phyloP scores from a whole-genome alignment of 164 flowering plant genomes.

The Taxillus chinensis region DNA sequence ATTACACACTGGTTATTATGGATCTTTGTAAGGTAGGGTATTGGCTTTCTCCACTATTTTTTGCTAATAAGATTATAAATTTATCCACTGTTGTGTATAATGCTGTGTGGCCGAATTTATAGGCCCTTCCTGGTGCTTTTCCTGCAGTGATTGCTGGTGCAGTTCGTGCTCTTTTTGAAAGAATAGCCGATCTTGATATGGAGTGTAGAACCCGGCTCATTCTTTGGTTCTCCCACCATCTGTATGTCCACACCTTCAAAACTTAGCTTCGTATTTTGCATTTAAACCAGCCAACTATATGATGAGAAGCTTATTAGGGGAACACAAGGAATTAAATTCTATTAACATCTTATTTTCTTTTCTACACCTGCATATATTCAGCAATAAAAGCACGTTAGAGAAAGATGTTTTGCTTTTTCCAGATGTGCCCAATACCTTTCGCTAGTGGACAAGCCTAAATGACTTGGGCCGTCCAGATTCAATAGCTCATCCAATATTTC shows the following conservation, averaged over 20 bases:
- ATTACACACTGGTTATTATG: constrained; percentile 89
- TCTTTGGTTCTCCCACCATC: constrained; percentile 97
- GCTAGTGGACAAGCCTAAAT: too few species aligned
- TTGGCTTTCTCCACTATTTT: background rate
- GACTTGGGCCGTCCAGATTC: too few species aligned
- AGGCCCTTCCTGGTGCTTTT: constrained; percentile 99
- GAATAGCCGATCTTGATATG: constrained; percentile 86
- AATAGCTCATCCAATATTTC: too few species aligned
- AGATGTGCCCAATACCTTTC: too few species aligned
- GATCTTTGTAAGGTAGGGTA: constrained; percentile 92
- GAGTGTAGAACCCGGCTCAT: constrained; percentile 91
- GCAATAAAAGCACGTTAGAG: too few species aligned
- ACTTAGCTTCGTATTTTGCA: background rate
- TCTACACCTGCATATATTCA: too few species aligned
- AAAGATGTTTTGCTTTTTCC: too few species aligned
- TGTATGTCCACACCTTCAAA: constrained; percentile 43
- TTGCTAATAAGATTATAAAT: background rate
- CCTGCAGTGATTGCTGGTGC: constrained; percentile 97
- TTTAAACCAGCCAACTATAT: background rate
- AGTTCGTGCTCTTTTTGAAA: constrained; percentile 94
- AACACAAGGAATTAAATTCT: too few species aligned
- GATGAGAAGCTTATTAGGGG: too few species aligned
- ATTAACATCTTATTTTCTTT: too few species aligned
- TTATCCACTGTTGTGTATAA: background rate
- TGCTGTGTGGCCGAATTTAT: constrained; percentile 6